Conservation (phyloP, 371 early-diverging fungal species). For the Mortierella sp. region DNA sequence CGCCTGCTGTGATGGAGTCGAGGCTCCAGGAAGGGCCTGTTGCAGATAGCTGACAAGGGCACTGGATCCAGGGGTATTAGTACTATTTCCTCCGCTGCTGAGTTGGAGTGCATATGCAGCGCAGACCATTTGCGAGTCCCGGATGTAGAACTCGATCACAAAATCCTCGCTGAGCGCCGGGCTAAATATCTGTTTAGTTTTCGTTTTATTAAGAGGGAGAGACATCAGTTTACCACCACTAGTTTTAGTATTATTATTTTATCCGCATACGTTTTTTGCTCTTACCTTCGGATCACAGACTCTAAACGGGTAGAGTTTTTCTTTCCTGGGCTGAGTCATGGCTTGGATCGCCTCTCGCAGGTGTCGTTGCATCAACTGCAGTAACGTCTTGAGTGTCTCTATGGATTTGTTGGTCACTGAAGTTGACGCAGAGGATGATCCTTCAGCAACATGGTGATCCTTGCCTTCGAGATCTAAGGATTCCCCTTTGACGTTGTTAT, state of each 20-base stretch:
- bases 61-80: constrained; percentile 5
- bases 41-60: constrained; percentile 22
- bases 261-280: neutral
- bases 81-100: constrained; percentile 13
- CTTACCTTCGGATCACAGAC: constrained; percentile 53
- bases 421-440: neutral
- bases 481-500: too few relatives aligned
- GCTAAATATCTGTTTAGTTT: constrained; percentile 32
- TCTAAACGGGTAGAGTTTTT: constrained; percentile 47
- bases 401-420: constrained; percentile 19
- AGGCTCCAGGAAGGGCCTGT: constrained; percentile 23
- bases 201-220: neutral
- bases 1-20: constrained; percentile 5
- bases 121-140: constrained; percentile 46
- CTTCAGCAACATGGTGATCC: neutral
- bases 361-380: constrained; percentile 36
- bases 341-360: constrained; percentile 41
- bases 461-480: neutral
- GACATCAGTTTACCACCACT: neutral
- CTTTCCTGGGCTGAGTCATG: constrained; percentile 48
- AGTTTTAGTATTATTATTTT: neutral
- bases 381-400: constrained; percentile 23
- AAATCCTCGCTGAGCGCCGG: constrained; percentile 52
- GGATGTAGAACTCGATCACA: constrained; percentile 50
- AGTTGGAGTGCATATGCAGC: constrained; percentile 52